phyloP scores from a whole-genome alignment of 352 stramenopile species.

The Globisporangium emineosum region DNA sequence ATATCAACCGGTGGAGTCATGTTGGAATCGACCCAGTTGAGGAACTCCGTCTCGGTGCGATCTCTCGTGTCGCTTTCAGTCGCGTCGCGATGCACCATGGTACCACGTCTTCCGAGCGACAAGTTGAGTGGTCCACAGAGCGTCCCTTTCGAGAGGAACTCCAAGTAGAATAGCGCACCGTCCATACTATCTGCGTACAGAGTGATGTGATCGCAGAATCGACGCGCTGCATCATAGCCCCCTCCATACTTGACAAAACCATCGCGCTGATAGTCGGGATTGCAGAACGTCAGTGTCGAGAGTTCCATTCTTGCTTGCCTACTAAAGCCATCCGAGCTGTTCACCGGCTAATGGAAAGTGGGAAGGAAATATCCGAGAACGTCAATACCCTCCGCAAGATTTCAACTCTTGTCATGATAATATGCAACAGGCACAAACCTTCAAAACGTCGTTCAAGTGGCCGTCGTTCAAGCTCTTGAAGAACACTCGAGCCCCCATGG shows the following conservation, averaged over 20 bases:
- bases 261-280: conserved; percentile 71
- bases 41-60: conserved; percentile 33
- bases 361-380: neutral
- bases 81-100: conserved; percentile 46
- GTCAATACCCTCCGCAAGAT: neutral
- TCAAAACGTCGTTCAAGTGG: conserved; percentile 40
- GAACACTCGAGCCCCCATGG: conserved; percentile 62
- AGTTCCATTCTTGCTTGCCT: conserved; percentile 25
- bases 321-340: neutral
- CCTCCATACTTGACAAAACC: conserved; percentile 61
- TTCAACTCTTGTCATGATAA: neutral
- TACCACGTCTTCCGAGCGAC: conserved; percentile 45
- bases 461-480: conserved; percentile 47
- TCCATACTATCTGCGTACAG: conserved; percentile 75
- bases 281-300: conserved; percentile 72
- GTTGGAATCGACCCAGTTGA: conserved; percentile 41
- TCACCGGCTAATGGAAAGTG: conserved; percentile 3
- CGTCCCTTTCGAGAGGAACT: conserved; percentile 50
- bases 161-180: conserved; percentile 66
- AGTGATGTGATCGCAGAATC: conserved; percentile 63
- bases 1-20: conserved; percentile 35
- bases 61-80: conserved; percentile 22
- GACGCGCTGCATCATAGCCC: conserved; percentile 47
- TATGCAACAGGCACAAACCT: conserved; percentile 22
- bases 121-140: conserved; percentile 43